phyloP scores from a whole-genome alignment of 164 flowering plant species.

The Vitis rotundifolia region DNA sequence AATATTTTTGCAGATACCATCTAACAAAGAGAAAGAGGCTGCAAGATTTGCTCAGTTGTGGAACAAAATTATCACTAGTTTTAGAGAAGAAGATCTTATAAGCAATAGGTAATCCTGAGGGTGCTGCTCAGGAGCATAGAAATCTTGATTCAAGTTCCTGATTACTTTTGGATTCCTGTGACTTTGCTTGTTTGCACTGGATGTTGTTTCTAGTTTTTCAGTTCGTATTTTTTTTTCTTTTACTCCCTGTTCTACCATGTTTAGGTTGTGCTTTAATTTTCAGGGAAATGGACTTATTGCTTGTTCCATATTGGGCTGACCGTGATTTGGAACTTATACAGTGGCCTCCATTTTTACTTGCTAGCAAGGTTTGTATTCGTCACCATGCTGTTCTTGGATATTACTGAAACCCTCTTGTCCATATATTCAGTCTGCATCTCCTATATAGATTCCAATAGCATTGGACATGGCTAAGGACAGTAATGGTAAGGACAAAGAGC shows the following conservation, averaged over 20 bases:
- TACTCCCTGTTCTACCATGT: not conserved
- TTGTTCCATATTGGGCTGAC: conserved; percentile 98
- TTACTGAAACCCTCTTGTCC: not conserved
- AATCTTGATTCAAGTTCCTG: not conserved
- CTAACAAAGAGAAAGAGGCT: conserved; percentile 60
- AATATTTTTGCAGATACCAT: conserved; percentile 40
- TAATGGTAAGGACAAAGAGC: conserved; percentile 79
- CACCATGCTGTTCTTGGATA: not conserved
- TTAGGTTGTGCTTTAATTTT: conserved; percentile 11
- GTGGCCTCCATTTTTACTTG: conserved; percentile 98
- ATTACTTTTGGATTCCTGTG: not conserved
- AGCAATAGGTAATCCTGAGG: conserved; percentile 54
- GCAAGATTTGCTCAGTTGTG: conserved; percentile 95
- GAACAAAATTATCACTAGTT: conserved; percentile 86
- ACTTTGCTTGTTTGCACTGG: not conserved
- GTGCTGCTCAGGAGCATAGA: not conserved
- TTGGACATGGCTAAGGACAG: conserved; percentile 98
- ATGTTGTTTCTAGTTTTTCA: not conserved
- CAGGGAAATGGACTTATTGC: conserved; percentile 95
- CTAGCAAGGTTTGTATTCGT: conserved; percentile 77
- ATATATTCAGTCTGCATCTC: conserved; percentile 8
- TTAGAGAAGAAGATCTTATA: conserved; percentile 94
- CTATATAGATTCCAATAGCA: conserved; percentile 84
- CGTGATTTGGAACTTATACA: conserved; percentile 74
- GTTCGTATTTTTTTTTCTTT: not conserved